These are phyloP conservation scores for Diaporthe helianthi DNA, from an alignment of 2,329 filamentous ascomycete species.

Conservation along the genomic window DNA sequence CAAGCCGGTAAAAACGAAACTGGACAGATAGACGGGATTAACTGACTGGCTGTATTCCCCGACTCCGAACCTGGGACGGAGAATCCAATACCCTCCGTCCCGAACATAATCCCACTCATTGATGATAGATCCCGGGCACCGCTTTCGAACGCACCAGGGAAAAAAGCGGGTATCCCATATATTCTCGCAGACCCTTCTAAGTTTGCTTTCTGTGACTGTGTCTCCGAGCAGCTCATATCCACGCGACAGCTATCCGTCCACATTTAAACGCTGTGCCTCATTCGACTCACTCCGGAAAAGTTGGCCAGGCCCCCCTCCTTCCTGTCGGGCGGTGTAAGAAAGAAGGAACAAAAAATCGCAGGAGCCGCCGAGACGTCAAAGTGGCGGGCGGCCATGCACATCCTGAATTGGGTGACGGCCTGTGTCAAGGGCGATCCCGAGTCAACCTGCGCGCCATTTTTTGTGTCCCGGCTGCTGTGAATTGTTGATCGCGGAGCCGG, in stretches of 20 bases:
- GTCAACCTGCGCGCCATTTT: background rate
- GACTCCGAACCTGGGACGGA: background rate
- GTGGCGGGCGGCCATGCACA: background rate
- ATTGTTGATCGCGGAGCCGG: background rate
- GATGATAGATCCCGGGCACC: background rate
- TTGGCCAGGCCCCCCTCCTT: background rate
- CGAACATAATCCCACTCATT: too few relatives aligned
- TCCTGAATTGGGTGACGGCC: too few relatives aligned
- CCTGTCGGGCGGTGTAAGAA: background rate
- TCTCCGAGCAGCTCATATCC: background rate
- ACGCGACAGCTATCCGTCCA: background rate
- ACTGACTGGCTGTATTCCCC: background rate
- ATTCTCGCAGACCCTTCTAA: slow-evolving; percentile 17
- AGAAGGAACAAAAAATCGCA: background rate
- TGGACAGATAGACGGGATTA: background rate
- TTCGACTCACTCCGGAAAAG: background rate
- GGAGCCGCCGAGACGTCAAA: background rate
- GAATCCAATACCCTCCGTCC: background rate
- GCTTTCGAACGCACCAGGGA: background rate
- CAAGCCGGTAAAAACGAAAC: background rate
- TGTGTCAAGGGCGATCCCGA: background rate
- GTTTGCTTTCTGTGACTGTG: background rate
- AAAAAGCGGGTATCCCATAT: slow-evolving; percentile 2
- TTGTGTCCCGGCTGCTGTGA: too few relatives aligned
- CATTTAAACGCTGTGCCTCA: background rate